These are phyloP conservation scores for Leishmania arabica DNA, from an alignment of 208 protist species.

Conservation along the genomic window DNA sequence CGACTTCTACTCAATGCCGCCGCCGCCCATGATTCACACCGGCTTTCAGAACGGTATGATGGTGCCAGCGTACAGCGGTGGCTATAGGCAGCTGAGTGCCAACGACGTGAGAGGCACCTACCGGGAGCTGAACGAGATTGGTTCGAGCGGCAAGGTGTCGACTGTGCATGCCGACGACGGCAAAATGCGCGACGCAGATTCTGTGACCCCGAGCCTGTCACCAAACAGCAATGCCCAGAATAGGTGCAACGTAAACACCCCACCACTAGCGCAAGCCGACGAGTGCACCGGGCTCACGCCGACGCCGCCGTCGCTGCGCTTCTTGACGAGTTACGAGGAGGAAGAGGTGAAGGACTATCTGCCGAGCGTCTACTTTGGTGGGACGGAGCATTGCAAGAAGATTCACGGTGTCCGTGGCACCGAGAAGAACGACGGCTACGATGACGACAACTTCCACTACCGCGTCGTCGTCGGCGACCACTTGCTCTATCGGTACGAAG, in stretches of 20 bases:
- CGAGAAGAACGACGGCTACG: conserved; percentile 89
- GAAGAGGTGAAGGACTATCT: conserved; percentile 63
- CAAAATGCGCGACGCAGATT: conserved; percentile 9
- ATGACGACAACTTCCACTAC: conserved; percentile 95
- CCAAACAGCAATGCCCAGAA: conserved; percentile 7
- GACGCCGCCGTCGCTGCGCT: conserved; percentile 26
- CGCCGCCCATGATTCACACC: not conserved
- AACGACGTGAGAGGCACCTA: conserved; percentile 11
- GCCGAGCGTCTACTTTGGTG: conserved; percentile 71
- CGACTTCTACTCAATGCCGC: not conserved
- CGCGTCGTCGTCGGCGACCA: conserved; percentile 91
- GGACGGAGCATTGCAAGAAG: conserved; percentile 57
- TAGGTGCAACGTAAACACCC: conserved; percentile 29
- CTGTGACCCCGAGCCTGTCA: conserved; percentile 4
- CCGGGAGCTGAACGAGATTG: not conserved
- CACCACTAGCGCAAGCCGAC: conserved; percentile 1
- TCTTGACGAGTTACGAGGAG: conserved; percentile 72
- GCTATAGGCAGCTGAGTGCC: not conserved
- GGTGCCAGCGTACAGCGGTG: not conserved
- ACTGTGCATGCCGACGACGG: not conserved
- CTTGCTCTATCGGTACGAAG: conserved; percentile 92
- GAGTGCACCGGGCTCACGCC: conserved; percentile 26
- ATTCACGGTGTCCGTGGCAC: conserved; percentile 43
- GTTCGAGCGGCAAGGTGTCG: conserved; percentile 6
- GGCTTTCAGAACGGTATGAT: not conserved